Conservation (phyloP, 2,329 filamentous ascomycete species). For the Fusarium setosum region DNA sequence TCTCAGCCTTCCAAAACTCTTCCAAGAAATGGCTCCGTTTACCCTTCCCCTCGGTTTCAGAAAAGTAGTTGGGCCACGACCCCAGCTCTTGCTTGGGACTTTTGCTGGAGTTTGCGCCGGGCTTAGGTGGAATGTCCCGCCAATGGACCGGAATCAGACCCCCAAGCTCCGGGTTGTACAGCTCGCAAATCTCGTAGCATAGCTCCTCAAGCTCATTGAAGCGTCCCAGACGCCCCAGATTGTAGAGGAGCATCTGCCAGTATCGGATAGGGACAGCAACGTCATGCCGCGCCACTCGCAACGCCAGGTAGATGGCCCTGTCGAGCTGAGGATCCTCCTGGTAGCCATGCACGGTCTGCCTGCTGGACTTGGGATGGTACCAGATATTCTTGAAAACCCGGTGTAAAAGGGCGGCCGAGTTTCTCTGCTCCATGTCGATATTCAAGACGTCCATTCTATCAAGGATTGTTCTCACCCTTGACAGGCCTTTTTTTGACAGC, state of each 20-base stretch:
- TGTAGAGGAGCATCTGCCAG: constrained; percentile 58
- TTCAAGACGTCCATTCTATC: constrained; percentile 48
- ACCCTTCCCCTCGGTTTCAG: constrained; percentile 11
- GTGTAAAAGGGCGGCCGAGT: constrained; percentile 41
- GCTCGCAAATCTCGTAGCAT: constrained; percentile 54
- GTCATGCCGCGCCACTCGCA: constrained; percentile 45
- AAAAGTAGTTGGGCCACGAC: constrained; percentile 17
- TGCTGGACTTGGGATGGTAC: constrained; percentile 39
- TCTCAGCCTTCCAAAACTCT: constrained; percentile 39
- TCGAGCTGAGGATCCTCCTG: constrained; percentile 41
- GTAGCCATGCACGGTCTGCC: constrained; percentile 20
- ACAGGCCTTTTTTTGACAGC: constrained; percentile 22
- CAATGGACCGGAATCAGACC: constrained; percentile 57
- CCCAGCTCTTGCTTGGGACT: neutral
- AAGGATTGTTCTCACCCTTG: constrained; percentile 42
- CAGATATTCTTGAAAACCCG: constrained; percentile 43
- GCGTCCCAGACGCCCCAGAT: constrained; percentile 56
- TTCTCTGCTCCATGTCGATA: constrained; percentile 43
- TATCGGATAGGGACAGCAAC: constrained; percentile 50
- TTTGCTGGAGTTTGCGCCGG: neutral
- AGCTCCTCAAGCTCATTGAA: constrained; percentile 59
- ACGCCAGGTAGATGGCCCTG: constrained; percentile 44
- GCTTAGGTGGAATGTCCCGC: constrained; percentile 52
- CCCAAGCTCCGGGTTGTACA: constrained; percentile 47
- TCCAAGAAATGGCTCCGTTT: constrained; percentile 32